These are phyloP conservation scores for Erodium moschatum DNA, from an alignment of 441 rosid genomes.

Conservation along the genomic window DNA sequence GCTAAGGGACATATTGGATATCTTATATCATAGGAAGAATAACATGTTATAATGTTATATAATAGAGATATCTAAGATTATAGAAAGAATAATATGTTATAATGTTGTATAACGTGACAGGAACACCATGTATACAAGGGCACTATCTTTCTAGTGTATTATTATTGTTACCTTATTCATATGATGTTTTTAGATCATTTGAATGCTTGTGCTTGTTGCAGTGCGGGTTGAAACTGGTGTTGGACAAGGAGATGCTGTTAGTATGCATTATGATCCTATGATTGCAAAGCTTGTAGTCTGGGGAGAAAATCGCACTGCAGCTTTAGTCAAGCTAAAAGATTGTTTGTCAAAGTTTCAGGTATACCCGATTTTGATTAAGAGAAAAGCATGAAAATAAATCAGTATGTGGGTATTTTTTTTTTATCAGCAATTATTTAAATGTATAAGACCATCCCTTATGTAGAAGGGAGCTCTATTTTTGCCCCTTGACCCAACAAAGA, in stretches of 20 bases:
- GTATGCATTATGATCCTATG: constrained; percentile 99
- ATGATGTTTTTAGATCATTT: constrained; percentile 18
- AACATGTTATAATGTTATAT: not conserved
- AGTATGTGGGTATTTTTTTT: not conserved
- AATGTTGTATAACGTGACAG: not conserved
- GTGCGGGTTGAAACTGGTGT: constrained; percentile 96
- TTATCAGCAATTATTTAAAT: no score
- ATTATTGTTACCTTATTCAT: constrained; percentile 10
- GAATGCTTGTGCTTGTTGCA: constrained; percentile 24
- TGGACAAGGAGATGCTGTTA: constrained; percentile 79
- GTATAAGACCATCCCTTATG: no score
- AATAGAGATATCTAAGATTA: not conserved
- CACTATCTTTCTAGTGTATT: constrained; percentile 5
- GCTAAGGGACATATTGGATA: not conserved
- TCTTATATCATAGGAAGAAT: not conserved
- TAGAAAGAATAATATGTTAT: not conserved
- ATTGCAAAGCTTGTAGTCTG: constrained; percentile 94
- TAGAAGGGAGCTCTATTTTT: no score
- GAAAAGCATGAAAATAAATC: not conserved
- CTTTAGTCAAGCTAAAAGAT: constrained; percentile 78
- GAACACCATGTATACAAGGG: not conserved
- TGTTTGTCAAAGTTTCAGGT: constrained; percentile 86
- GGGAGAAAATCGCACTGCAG: constrained; percentile 78
- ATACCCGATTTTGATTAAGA: constrained; percentile 8
- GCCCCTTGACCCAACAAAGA: no score